These are phyloP conservation scores for Crithidia fasciculata DNA, from an alignment of 208 protist species.

Conservation along the genomic window DNA sequence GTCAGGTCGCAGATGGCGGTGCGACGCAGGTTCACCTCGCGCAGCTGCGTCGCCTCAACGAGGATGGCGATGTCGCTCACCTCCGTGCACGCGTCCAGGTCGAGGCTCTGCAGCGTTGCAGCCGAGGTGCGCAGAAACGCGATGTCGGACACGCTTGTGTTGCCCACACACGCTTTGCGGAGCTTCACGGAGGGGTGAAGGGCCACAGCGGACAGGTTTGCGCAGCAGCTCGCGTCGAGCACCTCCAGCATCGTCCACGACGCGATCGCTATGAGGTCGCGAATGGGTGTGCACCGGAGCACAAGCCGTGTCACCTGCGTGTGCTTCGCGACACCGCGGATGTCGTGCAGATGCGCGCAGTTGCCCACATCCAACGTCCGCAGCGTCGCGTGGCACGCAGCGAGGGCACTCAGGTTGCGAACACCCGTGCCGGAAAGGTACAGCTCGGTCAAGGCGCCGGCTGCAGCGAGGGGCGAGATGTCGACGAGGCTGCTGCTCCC, in stretches of 20 bases:
- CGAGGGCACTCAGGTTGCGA: conserved; percentile 2
- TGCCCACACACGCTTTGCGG: conserved; percentile 2
- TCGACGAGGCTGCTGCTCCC: conserved; percentile 6
- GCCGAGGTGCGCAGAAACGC: conserved; percentile 1
- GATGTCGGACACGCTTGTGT: conserved; percentile 13
- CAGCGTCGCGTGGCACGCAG: conserved; percentile 8
- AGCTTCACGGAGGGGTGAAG: background rate
- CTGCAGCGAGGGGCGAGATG: background rate
- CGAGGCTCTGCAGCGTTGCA: background rate
- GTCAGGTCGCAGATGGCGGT: background rate
- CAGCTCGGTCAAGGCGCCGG: conserved; percentile 6
- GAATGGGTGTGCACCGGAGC: background rate
- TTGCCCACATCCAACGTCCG: conserved; percentile 9
- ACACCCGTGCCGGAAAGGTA: conserved; percentile 6
- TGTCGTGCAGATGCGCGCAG: background rate
- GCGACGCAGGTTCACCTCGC: conserved; percentile 1
- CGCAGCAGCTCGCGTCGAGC: conserved; percentile 6
- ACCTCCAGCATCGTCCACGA: background rate
- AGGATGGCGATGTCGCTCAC: background rate
- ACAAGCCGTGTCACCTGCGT: background rate
- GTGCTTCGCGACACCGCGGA: background rate
- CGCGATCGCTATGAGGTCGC: background rate
- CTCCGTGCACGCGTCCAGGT: background rate
- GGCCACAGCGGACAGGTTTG: background rate
- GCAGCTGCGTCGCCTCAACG: background rate